Evolutionary conservation across 176 grass and related monocot species (phyloP), one percentile per base, ranked within the genome.

Genomic region (Saccharum officinarum): DNA sequence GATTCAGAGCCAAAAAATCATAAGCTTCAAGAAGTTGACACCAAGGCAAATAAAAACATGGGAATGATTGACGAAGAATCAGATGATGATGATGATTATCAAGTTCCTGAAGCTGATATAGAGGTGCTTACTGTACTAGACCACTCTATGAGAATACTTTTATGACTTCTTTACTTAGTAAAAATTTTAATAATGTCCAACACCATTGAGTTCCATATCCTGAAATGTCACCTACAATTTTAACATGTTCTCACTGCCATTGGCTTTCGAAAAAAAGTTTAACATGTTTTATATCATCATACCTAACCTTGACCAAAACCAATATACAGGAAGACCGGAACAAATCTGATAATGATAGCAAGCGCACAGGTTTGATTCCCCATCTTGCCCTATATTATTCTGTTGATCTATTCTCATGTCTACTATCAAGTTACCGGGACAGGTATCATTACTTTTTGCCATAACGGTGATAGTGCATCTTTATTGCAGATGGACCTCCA

Each of bases 71-170:
- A 95, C 63, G 97, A 98, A 76, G 91, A 95, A 26, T 89, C 93
- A 15, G 93, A 99, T 49, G 96, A 98, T 13, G 93, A 98, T 8
- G 97, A 99, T 31, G 97, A 96, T 3, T 94, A 94, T 75, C 97
- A 96, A 88, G 86, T 91, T 73, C 79, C 92, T 59, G 86, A 99
- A 83, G 81, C 89, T 79, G 79, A 74, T 64, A 41, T 88, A 72
- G 90, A 99, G 90, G 97, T 87, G 28, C 83, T 68, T 75, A 62
- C 63, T 78, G 25, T 76, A 23, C 25, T 79, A 68, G 6, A 62
- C 75, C 17, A 34, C 49, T 28, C 28, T 60, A 83, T 31, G 73
- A 78, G 41, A 44, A 44, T 34, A 66, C 37, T 63, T 42, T 12
- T 75, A 57, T 63, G 15, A 54, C 23, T 50, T 17, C 22, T 70